Evolutionary conservation across 805 yeast genomes (phyloP), one percentile per base, ranked within the genome.

Genomic region (Saturnispora quitensis): DNA sequence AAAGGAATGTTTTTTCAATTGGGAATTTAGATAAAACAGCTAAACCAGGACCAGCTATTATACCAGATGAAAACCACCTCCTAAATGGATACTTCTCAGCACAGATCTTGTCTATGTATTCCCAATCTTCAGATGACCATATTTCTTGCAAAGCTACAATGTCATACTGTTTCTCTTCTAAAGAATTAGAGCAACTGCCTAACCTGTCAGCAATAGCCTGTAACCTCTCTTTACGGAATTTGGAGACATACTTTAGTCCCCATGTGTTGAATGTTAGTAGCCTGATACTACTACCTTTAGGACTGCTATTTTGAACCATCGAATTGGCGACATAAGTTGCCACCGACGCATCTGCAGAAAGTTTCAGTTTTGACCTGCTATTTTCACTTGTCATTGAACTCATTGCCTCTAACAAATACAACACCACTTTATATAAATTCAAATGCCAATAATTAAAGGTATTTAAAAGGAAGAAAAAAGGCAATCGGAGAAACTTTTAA

Each of bases 121-220:
- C 76, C 90, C 90, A 90, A 65, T 93, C 99, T 45, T 77, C 81
- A 56, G 81, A 76, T 40, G 84, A 83, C 99, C 99, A 93, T 12
- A 93, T 75, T 63, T 93, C 99, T 65, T 93, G 99, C n/a, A 93
- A 71, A 1, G 97, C 97, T 6, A 93, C 78, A 12, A 93, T 76
- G 67, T 93, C 97, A 67, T 86, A 89, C 18, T 73, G 68, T 15
- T 72, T 69, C 3, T 68, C 62, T 3, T 62, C 61, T 0, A 48
- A 20, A 15, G 66, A 20, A 6, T 47, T 38, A 6, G 28, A 27
- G 15, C 50, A 42, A 9, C 57, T 43, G 0, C 82, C 78, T 3
- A 91, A 65, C 50, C 76, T 68, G 45, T 81, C 75, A 0, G 95
- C 96, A 33, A 93, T 86, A 2, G 89, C 95, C 15, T 60, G 65